Evolutionary conservation across 805 yeast species (phyloP).

Genomic region (Lipomyces japonicus): DNA sequence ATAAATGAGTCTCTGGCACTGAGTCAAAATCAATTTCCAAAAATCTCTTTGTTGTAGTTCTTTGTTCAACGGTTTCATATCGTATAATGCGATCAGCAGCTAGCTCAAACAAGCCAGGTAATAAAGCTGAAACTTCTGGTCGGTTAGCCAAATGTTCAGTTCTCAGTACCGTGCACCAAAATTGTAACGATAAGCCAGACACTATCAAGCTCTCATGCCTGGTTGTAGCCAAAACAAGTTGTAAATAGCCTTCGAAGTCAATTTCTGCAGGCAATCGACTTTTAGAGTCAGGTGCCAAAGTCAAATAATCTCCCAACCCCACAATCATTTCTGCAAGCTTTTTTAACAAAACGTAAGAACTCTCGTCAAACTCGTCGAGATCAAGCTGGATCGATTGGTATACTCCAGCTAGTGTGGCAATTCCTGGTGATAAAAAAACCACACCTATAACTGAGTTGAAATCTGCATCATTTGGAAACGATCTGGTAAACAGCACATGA

Average conservation of each 20-base stretch:
- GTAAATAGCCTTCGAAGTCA: slow-evolving; percentile 65
- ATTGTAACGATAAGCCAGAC: slow-evolving; percentile 83
- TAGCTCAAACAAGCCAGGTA: slow-evolving; percentile 67
- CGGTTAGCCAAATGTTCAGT: slow-evolving; percentile 57
- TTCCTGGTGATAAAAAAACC: slow-evolving; percentile 71
- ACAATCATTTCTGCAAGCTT: slow-evolving; percentile 93
- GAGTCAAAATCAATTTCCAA: slow-evolving; percentile 87
- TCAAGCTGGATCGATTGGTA: slow-evolving; percentile 51
- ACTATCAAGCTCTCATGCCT: slow-evolving; percentile 82
- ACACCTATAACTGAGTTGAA: slow-evolving; percentile 74
- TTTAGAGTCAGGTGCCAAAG: slow-evolving; percentile 42
- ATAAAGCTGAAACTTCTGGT: slow-evolving; percentile 46
- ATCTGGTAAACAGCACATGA: slow-evolving; percentile 80
- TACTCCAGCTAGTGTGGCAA: slow-evolving; percentile 60
- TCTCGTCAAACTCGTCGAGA: slow-evolving; percentile 70
- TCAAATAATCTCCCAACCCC: slow-evolving; percentile 74
- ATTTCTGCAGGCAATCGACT: slow-evolving; percentile 48
- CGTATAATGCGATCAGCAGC: slow-evolving; percentile 75
- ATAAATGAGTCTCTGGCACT: slow-evolving; percentile 69
- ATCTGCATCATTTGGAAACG: slow-evolving; percentile 62
- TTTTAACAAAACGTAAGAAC: slow-evolving; percentile 73
- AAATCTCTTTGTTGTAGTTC: slow-evolving; percentile 59
- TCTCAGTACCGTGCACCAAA: slow-evolving; percentile 90
- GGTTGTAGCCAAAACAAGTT: slow-evolving; percentile 74
- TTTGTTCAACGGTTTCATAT: slow-evolving; percentile 62